Percentiles rank a stretch among this genome's conserved stretches.
Conservation (phyloP, 73 alveolate genomes). For the Paramecium bursaria region DNA sequence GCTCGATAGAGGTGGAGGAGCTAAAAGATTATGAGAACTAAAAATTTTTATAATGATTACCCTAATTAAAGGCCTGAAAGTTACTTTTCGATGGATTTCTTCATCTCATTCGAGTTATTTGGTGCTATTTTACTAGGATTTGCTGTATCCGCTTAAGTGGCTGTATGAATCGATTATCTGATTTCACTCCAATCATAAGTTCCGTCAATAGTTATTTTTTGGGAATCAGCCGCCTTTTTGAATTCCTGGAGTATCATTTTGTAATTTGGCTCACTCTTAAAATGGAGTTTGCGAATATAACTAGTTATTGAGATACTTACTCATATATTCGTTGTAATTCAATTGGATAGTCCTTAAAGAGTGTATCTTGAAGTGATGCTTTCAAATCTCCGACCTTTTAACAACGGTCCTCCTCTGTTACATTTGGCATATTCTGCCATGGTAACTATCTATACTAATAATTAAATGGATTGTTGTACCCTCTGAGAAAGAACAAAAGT, state of each 20-base stretch:
- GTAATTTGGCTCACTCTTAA: conserved; percentile 72
- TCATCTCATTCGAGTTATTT: conserved; percentile 50
- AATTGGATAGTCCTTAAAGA: conserved; percentile 63
- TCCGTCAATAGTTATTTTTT: conserved; percentile 70
- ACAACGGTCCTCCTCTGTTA: conserved; percentile 66
- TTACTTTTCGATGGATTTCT: conserved; percentile 53
- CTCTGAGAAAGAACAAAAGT: conserved; percentile 70
- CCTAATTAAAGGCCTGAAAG: conserved; percentile 11
- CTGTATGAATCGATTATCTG: neutral
- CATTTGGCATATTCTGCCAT: conserved; percentile 69
- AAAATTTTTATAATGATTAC: neutral
- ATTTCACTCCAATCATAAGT: conserved; percentile 75
- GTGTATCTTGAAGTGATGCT: conserved; percentile 7
- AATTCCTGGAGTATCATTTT: conserved; percentile 71
- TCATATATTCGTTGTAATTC: conserved; percentile 69
- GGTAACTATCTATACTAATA: conserved; percentile 64
- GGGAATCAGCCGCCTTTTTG: conserved; percentile 48
- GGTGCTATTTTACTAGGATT: neutral
- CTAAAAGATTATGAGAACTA: conserved; percentile 48
- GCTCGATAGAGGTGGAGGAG: conserved; percentile 52
- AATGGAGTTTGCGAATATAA: conserved; percentile 71
- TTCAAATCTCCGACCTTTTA: conserved; percentile 67
- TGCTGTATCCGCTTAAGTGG: conserved; percentile 3
- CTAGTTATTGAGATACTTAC: conserved; percentile 63
- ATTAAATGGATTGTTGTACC: conserved; percentile 62